Base-by-base conservation (phyloP, 1,139 yeast species). In the Candida frijolesensis region DNA sequence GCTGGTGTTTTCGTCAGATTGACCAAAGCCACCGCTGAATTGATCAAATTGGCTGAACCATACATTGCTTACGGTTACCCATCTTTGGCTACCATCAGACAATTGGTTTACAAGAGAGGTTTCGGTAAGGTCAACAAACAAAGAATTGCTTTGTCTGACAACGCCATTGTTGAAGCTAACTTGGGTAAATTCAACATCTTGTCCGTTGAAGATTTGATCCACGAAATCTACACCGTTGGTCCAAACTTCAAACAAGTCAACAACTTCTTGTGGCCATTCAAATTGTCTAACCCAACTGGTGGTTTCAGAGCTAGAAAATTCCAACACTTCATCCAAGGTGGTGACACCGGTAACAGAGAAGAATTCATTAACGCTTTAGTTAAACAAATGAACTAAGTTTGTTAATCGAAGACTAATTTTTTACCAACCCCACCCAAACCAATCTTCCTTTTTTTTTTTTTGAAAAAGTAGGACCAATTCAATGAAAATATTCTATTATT, bases 211-310 rank as follows among this genome's bases (percentile, higher is more conserved):
- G 99, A 94, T 78, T 85, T 94, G 81, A 89, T 94, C 79, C 99
- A 94, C 88, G 99, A 94, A 84, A 89, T 94, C 72, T 87, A 83
- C 89, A 88, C 98, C 62, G 97, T 92, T 75, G 98, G 98, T 75
- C 97, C 98, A 77, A 90, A 91, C 94, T 94, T 94, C 92, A 94
- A 94, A 86, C 98, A 94, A 84, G 99, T 91, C 69, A 89, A 90
- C 91, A 94, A 94, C 97, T 94, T 94, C 85, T 84, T 94, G 82
- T 94, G 98, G 97, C 99, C 99, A 81, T 94, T 94, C 96, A 89
- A 92, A 86, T 88, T 94, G 75, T 91, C 98, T 70, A 91, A 90
- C 87, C 99, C 99, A 76, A 85, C 85, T 76, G 99, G 99, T 78
- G 99, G 99, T 79, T 94, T 97, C 98, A 96, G 97, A 82, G 89